phyloP scores from a whole-genome alignment of 2,329 filamentous ascomycete species.

The Aspergillus sp. region DNA sequence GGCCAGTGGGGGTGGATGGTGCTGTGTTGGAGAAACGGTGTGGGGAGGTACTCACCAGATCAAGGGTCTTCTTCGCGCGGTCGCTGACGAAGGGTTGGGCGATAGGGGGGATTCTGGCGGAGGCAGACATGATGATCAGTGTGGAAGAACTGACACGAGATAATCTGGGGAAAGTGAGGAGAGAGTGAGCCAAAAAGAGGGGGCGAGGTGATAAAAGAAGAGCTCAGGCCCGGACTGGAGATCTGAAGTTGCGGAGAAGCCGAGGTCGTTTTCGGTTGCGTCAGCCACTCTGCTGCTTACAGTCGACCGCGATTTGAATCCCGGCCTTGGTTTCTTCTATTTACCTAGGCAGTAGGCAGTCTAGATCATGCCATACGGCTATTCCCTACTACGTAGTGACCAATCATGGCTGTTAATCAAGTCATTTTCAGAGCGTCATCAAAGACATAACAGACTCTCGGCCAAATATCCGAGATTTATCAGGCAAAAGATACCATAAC shows the following conservation, averaged over 20 bases:
- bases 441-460: not conserved
- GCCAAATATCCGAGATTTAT: not conserved
- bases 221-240: not conserved
- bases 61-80: conserved; percentile 77
- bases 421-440: not conserved
- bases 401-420: not conserved
- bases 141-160: not conserved
- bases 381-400: not conserved
- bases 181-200: not conserved
- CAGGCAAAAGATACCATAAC: not conserved
- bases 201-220: conserved; percentile 3
- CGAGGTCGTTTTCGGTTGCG: conserved; percentile 31
- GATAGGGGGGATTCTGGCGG: conserved; percentile 57
- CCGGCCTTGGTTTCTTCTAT: too few relatives aligned
- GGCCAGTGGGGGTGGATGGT: not conserved
- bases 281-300: conserved; percentile 2
- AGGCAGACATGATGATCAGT: conserved; percentile 47
- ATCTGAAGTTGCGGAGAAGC: conserved; percentile 16
- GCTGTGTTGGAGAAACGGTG: not conserved
- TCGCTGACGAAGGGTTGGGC: conserved; percentile 72
- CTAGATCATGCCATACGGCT: not conserved
- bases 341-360: too few relatives aligned
- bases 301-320: too few relatives aligned
- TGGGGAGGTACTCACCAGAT: conserved; percentile 62
- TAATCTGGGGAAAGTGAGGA: not conserved